Evolutionary conservation across 176 grass and related monocot genomes (phyloP).

Genomic region (Cenchrus purpureus): DNA sequence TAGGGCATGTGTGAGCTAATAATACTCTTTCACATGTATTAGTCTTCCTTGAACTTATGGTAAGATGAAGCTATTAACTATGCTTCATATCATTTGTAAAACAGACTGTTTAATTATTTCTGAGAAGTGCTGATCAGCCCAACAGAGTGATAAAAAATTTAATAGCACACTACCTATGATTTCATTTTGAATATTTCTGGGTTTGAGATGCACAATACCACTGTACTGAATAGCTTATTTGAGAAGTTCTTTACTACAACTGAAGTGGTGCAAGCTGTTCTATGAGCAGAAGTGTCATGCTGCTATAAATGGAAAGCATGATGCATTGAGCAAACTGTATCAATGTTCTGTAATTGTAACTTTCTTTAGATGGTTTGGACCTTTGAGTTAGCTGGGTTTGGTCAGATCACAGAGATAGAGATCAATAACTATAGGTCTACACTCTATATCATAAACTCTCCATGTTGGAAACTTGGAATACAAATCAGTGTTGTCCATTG

Average conservation of each 20-base stretch:
- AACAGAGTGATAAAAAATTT: not conserved
- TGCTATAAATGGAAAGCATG: not conserved
- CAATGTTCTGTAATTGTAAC: not conserved
- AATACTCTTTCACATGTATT: conserved; percentile 8
- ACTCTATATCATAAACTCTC: not conserved
- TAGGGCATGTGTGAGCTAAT: not conserved
- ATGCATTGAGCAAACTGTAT: not conserved
- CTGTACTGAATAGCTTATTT: conserved; percentile 3
- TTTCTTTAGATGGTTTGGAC: conserved; percentile 7
- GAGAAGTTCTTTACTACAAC: conserved; percentile 18
- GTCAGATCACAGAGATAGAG: conserved; percentile 15
- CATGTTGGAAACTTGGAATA: not conserved
- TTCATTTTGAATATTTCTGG: conserved; percentile 11
- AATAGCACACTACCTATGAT: not conserved
- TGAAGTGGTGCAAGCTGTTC: not conserved
- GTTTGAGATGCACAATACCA: not conserved
- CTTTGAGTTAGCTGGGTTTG: not conserved
- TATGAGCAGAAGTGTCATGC: not conserved
- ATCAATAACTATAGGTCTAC: conserved; percentile 8
- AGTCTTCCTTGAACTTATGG: not conserved
- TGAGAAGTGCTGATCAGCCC: not conserved
- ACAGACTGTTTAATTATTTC: conserved; percentile 7
- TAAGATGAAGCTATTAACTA: not conserved
- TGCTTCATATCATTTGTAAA: conserved; percentile 29
- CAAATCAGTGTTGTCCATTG: conserved; percentile 8